Conservation (phyloP, 2,329 filamentous ascomycete genomes). For the Cladophialophora immunda region DNA sequence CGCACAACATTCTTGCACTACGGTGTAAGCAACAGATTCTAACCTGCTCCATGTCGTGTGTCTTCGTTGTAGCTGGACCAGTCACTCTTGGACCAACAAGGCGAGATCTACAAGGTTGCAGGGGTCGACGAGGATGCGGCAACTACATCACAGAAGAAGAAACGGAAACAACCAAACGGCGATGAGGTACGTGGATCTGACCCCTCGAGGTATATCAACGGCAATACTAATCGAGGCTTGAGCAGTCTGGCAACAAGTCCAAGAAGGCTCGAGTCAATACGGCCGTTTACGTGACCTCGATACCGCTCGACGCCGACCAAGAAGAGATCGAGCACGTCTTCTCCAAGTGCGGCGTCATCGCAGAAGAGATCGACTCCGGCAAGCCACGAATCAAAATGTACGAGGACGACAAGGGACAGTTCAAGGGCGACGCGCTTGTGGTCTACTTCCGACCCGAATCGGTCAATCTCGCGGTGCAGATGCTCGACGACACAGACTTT, state of each 20-base stretch:
- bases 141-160: slow-evolving; percentile 54
- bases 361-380: slow-evolving; percentile 90
- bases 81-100: slow-evolving; percentile 67
- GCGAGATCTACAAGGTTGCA: slow-evolving; percentile 66
- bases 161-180: slow-evolving; percentile 61
- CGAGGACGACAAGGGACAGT: slow-evolving; percentile 77
- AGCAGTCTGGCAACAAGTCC: slow-evolving; percentile 42
- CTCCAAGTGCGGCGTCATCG: slow-evolving; percentile 88
- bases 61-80: slow-evolving; percentile 62
- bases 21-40: slow-evolving; percentile 37
- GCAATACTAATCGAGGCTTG: slow-evolving; percentile 41
- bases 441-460: slow-evolving; percentile 96
- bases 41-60: slow-evolving; percentile 32
- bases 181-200: slow-evolving; percentile 62
- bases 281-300: slow-evolving; percentile 88
- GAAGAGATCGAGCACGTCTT: slow-evolving; percentile 86
- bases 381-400: slow-evolving; percentile 94
- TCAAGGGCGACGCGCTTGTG: slow-evolving; percentile 92
- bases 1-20: slow-evolving; percentile 28
- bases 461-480: slow-evolving; percentile 71
- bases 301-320: slow-evolving; percentile 79
- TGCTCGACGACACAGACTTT: slow-evolving; percentile 71
- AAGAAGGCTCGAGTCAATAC: slow-evolving; percentile 73
- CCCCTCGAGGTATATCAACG: background rate
- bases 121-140: slow-evolving; percentile 67